Conservation (phyloP, 2,329 filamentous ascomycete species). For the Trichophyton simii region DNA sequence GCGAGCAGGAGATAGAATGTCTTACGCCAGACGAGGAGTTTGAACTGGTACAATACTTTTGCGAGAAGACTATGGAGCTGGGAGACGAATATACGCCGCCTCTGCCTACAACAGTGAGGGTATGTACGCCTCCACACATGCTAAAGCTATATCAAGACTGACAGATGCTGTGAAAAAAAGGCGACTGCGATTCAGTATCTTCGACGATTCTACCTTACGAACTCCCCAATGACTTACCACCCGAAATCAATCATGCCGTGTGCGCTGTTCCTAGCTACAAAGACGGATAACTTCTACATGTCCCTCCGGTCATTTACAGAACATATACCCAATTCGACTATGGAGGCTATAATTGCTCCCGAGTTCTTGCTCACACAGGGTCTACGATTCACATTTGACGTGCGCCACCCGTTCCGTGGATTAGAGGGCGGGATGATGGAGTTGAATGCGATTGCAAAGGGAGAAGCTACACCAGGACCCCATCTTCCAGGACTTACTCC, state of each 20-base stretch:
- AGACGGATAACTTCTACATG: constrained; percentile 76
- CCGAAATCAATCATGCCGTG: constrained; percentile 81
- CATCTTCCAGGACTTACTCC: constrained; percentile 21
- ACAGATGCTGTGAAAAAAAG: constrained; percentile 30
- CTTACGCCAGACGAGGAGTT: constrained; percentile 74
- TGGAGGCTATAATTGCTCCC: constrained; percentile 74
- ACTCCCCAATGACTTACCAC: constrained; percentile 92
- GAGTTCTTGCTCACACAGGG: constrained; percentile 90
- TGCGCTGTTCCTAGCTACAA: constrained; percentile 82
- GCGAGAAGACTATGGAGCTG: constrained; percentile 46
- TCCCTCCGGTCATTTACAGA: constrained; percentile 54
- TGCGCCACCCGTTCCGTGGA: constrained; percentile 78
- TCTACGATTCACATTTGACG: constrained; percentile 83
- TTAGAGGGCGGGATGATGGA: constrained; percentile 81
- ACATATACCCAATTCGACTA: constrained; percentile 56
- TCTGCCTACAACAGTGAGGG: constrained; percentile 49
- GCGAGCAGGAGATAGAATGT: constrained; percentile 52
- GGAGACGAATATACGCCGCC: constrained; percentile 46
- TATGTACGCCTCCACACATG: constrained; percentile 33
- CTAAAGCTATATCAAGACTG: not conserved
- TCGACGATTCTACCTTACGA: constrained; percentile 87
- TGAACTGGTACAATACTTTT: constrained; percentile 69
- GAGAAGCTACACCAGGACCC: constrained; percentile 37
- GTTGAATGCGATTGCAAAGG: constrained; percentile 53
- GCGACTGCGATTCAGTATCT: constrained; percentile 81